A percentile compares a stretch with the other conserved stretches of the same genome.
Conservation (phyloP, 1,139 yeast genomes). For the Debaryomycetaceae sp. region DNA sequence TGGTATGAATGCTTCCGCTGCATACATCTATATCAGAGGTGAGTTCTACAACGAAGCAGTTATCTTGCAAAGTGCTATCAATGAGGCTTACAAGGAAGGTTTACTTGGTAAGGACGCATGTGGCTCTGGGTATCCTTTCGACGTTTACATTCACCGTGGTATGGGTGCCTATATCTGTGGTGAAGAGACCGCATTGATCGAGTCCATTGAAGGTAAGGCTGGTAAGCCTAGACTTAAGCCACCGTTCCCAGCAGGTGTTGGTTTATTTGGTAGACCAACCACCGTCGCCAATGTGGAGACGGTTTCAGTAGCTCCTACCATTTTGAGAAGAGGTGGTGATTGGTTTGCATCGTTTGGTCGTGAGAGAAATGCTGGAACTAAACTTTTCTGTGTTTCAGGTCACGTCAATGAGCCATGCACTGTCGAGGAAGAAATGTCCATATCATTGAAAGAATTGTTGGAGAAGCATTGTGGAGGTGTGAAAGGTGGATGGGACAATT, state of each 20-base stretch:
- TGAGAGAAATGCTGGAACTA: slow-evolving; percentile 79
- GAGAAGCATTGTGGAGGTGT: slow-evolving; percentile 90
- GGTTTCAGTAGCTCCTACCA: slow-evolving; percentile 84
- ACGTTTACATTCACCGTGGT: slow-evolving; percentile 80
- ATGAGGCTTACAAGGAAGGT: slow-evolving; percentile 81
- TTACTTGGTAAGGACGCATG: slow-evolving; percentile 79
- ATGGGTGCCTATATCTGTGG: slow-evolving; percentile 93
- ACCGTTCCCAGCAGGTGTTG: slow-evolving; percentile 92
- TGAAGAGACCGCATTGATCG: slow-evolving; percentile 86
- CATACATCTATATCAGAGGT: slow-evolving; percentile 84
- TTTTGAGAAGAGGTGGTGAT: slow-evolving; percentile 81
- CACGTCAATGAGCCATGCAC: slow-evolving; percentile 91
- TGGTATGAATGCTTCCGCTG: slow-evolving; percentile 91
- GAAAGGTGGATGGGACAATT: slow-evolving; percentile 88
- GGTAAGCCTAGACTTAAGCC: slow-evolving; percentile 93
- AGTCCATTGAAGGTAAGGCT: slow-evolving; percentile 84
- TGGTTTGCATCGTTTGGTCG: slow-evolving; percentile 85
- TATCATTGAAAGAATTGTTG: slow-evolving; percentile 72
- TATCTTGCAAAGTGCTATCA: slow-evolving; percentile 70
- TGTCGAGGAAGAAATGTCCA: slow-evolving; percentile 90
- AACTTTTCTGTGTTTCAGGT: slow-evolving; percentile 81
- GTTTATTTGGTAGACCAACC: slow-evolving; percentile 84
- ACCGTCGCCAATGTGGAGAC: slow-evolving; percentile 90
- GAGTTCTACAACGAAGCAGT: slow-evolving; percentile 81
- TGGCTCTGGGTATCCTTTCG: slow-evolving; percentile 82